phyloP scores from a whole-genome alignment of 2,329 filamentous ascomycete species.

The Trichoderma koningii region DNA sequence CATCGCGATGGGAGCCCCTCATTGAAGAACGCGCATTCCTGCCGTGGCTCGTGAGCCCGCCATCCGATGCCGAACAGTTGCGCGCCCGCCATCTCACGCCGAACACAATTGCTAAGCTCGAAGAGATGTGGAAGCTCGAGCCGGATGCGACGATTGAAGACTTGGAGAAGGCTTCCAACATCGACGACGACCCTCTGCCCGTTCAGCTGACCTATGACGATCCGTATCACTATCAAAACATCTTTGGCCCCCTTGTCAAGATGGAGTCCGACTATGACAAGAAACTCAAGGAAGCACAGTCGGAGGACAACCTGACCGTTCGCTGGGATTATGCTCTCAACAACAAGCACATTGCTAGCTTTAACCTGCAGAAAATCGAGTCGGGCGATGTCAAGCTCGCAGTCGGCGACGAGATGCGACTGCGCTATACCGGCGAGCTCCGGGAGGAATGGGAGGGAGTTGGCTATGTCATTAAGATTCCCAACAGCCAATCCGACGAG shows the following conservation, averaged over 20 bases:
- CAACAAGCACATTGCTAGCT: slow-evolving; percentile 95
- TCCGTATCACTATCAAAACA: slow-evolving; percentile 97
- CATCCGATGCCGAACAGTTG: slow-evolving; percentile 92
- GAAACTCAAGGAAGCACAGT: slow-evolving; percentile 97
- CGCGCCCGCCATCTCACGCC: slow-evolving; percentile 90
- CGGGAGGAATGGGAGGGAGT: slow-evolving; percentile 94
- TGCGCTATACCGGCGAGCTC: slow-evolving; percentile 94
- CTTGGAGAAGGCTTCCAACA: slow-evolving; percentile 84
- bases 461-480: slow-evolving; percentile 98
- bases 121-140: slow-evolving; percentile 99
- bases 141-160: slow-evolving; percentile 84
- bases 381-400: slow-evolving; percentile 97
- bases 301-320: slow-evolving; percentile 91
- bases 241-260: slow-evolving; percentile 96
- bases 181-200: slow-evolving; percentile 92
- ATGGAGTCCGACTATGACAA: slow-evolving; percentile 99
- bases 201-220: slow-evolving; percentile 95
- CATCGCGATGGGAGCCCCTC: slow-evolving; percentile 93
- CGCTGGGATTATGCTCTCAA: slow-evolving; percentile 95
- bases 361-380: slow-evolving; percentile 94
- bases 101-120: slow-evolving; percentile 92
- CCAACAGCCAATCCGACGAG: slow-evolving; percentile 98
- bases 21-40: slow-evolving; percentile 97
- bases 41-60: slow-evolving; percentile 85
- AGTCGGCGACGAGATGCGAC: slow-evolving; percentile 96